phyloP scores from a whole-genome alignment of 768 basidiomycete genomes.

The Tulasnella sp. region DNA sequence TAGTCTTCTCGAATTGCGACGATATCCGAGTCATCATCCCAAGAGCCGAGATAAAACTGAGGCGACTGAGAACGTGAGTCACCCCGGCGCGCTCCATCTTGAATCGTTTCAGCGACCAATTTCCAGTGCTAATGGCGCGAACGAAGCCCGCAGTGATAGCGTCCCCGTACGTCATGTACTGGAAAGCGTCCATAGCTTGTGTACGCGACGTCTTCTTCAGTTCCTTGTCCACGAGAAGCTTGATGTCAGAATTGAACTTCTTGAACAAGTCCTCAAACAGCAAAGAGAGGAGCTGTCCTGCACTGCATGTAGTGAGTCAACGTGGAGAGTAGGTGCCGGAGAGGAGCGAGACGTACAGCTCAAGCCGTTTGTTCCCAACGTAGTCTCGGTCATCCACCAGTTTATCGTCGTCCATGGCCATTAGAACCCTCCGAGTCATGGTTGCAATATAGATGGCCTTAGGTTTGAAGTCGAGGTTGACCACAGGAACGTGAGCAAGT shows the following conservation, averaged over 20 bases:
- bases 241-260: slow-evolving; percentile 92
- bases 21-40: slow-evolving; percentile 99
- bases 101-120: slow-evolving; percentile 98
- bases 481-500: slow-evolving; percentile 88
- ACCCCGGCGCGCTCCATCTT: slow-evolving; percentile 99
- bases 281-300: slow-evolving; percentile 87
- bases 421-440: slow-evolving; percentile 90
- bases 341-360: slow-evolving; percentile 55
- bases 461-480: slow-evolving; percentile 73
- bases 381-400: slow-evolving; percentile 99
- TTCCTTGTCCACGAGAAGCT: slow-evolving; percentile 90
- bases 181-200: slow-evolving; percentile 87
- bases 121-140: slow-evolving; percentile 95
- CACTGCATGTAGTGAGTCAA: slow-evolving; percentile 36
- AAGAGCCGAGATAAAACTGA: slow-evolving; percentile 92
- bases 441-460: slow-evolving; percentile 97
- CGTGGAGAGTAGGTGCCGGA: not conserved
- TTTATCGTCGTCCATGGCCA: slow-evolving; percentile 92
- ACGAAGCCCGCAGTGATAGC: slow-evolving; percentile 92
- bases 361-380: slow-evolving; percentile 96
- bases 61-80: slow-evolving; percentile 88
- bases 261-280: slow-evolving; percentile 99
- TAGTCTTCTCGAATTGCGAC: slow-evolving; percentile 97
- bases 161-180: slow-evolving; percentile 91
- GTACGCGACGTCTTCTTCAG: slow-evolving; percentile 92